phyloP scores from a whole-genome alignment of 1,284 basidiomycete species.

The Puccinia triticina region DNA sequence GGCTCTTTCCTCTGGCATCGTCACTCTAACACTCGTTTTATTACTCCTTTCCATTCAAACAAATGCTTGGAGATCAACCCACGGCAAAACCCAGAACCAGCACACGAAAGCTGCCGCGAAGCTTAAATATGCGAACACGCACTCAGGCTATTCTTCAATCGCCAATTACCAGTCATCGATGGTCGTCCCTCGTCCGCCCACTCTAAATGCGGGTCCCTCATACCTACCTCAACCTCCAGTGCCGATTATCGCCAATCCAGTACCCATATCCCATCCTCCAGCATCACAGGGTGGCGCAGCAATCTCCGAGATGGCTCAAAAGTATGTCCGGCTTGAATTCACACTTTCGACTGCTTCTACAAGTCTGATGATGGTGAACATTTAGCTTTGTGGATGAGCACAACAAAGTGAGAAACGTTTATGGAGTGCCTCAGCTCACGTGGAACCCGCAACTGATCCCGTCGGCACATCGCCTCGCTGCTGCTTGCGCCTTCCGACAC shows the following conservation, averaged over 20 bases:
- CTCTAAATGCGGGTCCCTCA: background rate
- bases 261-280: background rate
- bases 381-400: slow-evolving; percentile 35
- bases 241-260: too few relatives aligned
- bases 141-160: background rate
- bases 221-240: too few relatives aligned
- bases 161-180: background rate
- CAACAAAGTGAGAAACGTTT: slow-evolving; percentile 32
- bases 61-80: background rate
- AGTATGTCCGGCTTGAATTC: background rate
- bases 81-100: background rate
- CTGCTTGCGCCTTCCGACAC: slow-evolving; percentile 39
- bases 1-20: slow-evolving; percentile 7
- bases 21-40: slow-evolving; percentile 17
- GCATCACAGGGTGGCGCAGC: background rate
- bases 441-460: slow-evolving; percentile 35
- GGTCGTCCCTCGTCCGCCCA: background rate
- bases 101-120: background rate
- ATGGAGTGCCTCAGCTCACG: slow-evolving; percentile 19
- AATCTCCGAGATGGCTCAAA: background rate
- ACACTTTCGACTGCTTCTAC: background rate
- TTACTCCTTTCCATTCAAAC: background rate
- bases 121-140: background rate
- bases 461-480: slow-evolving; percentile 19
- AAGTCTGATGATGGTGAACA: background rate